Base-by-base conservation (phyloP, 805 yeast genomes). In the Schwanniomyces pseudopolymorphus region DNA sequence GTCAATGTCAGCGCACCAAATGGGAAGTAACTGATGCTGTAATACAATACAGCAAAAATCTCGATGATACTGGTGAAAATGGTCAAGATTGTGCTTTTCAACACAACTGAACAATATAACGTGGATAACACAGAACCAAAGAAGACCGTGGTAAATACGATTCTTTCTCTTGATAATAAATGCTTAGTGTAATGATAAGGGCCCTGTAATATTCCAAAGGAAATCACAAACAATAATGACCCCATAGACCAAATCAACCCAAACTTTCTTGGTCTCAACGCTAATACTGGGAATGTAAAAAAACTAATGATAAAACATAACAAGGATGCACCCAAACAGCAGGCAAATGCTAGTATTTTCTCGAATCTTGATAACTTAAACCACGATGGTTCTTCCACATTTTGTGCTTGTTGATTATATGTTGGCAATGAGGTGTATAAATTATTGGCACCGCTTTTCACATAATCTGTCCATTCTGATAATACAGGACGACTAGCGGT, bases 211-310 rank as follows among this genome's bases (percentile, higher is more conserved):
- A 89, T 81, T 1, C 96, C 97, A 68, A 94, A 94, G 28, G 96
- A 88, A 5, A 88, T 61, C 16, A 94, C 88, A 66, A 94, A 92
- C 39, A 94, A 67, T 11, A 94, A 60, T 1, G 96, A 87, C 0
- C 98, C 99, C 67, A 92, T 72, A 1, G 96, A 83, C 98, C 99
- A 94, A 27, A 86, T 61, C 54, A 84, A 70, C 10, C 96, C 97
- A 62, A 94, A 92, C 64, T 94, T 94, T 41, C 96, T 76, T 13
- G 98, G 99, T 55, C 87, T 85, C 42, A 90, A 69, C 1, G 96
- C 91, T 52, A 94, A 71, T 13, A 92, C 90, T 0, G 99, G 99
- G 64, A 94, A 84, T 57, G 92, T 68, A 40, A 89, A 81, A 51
- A 92, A 79, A 53, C 97, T 88, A 22, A 92, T 65, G 10, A 83